These are phyloP conservation scores for Candida smagusa DNA, from an alignment of 1,139 yeast species.

Conservation along the genomic window DNA sequence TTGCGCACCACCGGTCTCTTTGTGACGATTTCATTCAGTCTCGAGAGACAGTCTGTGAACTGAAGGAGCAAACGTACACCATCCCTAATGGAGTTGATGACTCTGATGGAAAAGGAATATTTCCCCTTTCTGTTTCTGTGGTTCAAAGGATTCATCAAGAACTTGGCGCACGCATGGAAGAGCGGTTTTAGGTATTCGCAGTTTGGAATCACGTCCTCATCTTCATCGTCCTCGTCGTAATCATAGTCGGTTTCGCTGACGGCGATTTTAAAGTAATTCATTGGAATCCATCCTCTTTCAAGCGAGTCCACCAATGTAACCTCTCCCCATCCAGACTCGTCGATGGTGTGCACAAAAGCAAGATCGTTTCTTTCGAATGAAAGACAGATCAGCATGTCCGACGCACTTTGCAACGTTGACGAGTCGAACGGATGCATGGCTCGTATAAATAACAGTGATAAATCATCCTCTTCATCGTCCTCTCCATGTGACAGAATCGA, in stretches of 20 bases:
- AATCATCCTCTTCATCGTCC: constrained; percentile 31
- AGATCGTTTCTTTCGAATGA: constrained; percentile 78
- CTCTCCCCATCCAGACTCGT: constrained; percentile 97
- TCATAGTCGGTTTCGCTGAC: constrained; percentile 33
- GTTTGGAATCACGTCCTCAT: constrained; percentile 28
- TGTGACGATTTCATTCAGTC: constrained; percentile 77
- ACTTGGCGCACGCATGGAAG: constrained; percentile 72
- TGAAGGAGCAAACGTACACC: constrained; percentile 79
- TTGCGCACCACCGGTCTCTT: constrained; percentile 66
- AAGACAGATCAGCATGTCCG: constrained; percentile 76
- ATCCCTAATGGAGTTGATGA: constrained; percentile 57
- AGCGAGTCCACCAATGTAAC: constrained; percentile 72
- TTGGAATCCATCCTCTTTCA: constrained; percentile 94
- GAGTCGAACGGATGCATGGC: constrained; percentile 84
- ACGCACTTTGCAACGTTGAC: constrained; percentile 56
- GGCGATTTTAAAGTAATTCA: constrained; percentile 78
- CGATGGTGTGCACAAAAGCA: constrained; percentile 85
- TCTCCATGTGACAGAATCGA: constrained; percentile 3
- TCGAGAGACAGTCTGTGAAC: constrained; percentile 77
- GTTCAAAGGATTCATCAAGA: constrained; percentile 66
- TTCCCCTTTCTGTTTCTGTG: constrained; percentile 39
- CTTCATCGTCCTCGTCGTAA: constrained; percentile 17
- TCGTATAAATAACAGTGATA: constrained; percentile 47
- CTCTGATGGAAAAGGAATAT: constrained; percentile 44
- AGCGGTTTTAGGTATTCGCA: constrained; percentile 55